phyloP scores from a whole-genome alignment of 148 eudicot genomes.

The Fagopyrum tataricum region DNA sequence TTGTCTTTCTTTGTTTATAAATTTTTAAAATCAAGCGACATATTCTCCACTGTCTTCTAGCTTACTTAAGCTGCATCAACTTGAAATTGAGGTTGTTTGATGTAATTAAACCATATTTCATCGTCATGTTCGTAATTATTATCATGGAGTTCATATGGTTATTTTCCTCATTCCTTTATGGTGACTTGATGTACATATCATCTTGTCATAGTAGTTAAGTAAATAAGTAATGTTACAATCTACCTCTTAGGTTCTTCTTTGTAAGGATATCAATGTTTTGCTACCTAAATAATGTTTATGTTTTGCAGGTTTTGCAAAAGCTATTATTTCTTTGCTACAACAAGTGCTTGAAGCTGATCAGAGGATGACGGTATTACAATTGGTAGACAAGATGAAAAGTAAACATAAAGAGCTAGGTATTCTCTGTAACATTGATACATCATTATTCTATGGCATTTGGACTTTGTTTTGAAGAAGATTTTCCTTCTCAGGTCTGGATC shows the following conservation, averaged over 20 bases:
- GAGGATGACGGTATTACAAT: slow-evolving; percentile 72
- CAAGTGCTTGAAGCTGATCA: slow-evolving; percentile 64
- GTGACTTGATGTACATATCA: no score
- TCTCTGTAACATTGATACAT: background rate
- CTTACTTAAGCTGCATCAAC: background rate
- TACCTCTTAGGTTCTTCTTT: background rate
- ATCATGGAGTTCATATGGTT: no score
- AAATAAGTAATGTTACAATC: background rate
- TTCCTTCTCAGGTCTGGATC: slow-evolving; percentile 46
- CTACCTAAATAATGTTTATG: background rate
- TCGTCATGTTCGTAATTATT: no score
- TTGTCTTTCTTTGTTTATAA: background rate
- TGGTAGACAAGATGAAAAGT: slow-evolving; percentile 81
- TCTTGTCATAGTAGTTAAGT: no score
- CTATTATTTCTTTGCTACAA: slow-evolving; percentile 60
- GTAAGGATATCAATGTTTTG: background rate
- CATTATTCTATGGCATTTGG: background rate
- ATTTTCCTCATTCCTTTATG: no score
- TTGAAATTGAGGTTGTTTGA: background rate
- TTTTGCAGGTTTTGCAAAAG: slow-evolving; percentile 64
- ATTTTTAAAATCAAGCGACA: background rate
- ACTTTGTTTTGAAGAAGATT: background rate
- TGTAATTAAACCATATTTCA: no score
- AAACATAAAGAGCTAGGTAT: slow-evolving; percentile 61
- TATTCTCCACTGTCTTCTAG: background rate